phyloP scores from a whole-genome alignment of 2,329 filamentous ascomycete genomes.

The Chaetomiaceae sp. region DNA sequence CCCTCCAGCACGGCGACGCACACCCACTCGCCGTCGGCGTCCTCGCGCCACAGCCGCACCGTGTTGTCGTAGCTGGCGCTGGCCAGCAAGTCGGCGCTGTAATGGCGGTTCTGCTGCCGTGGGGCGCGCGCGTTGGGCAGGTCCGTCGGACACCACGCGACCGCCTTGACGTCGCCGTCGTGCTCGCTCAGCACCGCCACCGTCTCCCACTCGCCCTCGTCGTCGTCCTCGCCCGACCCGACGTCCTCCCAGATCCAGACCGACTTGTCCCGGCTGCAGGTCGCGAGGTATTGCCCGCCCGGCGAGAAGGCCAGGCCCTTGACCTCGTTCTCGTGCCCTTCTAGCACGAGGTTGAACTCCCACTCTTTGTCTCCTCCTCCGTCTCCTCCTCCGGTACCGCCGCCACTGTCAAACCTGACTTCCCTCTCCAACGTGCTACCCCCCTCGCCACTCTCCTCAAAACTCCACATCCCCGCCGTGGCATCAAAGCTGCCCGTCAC shows the following conservation, averaged over 20 bases:
- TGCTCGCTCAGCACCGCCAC: slow-evolving; percentile 93
- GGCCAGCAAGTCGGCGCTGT: slow-evolving; percentile 67
- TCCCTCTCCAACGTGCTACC: slow-evolving; percentile 6
- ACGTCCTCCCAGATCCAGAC: slow-evolving; percentile 99
- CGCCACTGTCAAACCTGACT: slow-evolving; percentile 15
- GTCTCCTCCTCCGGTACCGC: slow-evolving; percentile 33
- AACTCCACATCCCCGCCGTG: slow-evolving; percentile 78
- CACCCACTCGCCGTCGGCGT: slow-evolving; percentile 84
- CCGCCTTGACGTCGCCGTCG: slow-evolving; percentile 88
- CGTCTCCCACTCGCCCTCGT: slow-evolving; percentile 94
- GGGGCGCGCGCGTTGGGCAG: slow-evolving; percentile 40
- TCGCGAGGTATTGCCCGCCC: slow-evolving; percentile 73
- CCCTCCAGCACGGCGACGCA: slow-evolving; percentile 77
- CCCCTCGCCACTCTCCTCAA: slow-evolving; percentile 38
- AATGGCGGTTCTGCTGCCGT: slow-evolving; percentile 36
- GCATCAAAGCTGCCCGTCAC: slow-evolving; percentile 93
- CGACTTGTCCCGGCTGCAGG: slow-evolving; percentile 84
- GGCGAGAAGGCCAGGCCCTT: slow-evolving; percentile 71
- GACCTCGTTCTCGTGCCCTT: slow-evolving; percentile 93
- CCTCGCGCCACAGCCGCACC: slow-evolving; percentile 81
- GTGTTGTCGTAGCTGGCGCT: slow-evolving; percentile 94
- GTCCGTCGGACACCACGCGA: slow-evolving; percentile 76
- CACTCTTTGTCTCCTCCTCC: slow-evolving; percentile 72
- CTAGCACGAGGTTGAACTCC: slow-evolving; percentile 85
- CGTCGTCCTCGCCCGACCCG: slow-evolving; percentile 63